phyloP scores from a whole-genome alignment of 2,329 filamentous ascomycete species.

The Ceratocystis huliohia region DNA sequence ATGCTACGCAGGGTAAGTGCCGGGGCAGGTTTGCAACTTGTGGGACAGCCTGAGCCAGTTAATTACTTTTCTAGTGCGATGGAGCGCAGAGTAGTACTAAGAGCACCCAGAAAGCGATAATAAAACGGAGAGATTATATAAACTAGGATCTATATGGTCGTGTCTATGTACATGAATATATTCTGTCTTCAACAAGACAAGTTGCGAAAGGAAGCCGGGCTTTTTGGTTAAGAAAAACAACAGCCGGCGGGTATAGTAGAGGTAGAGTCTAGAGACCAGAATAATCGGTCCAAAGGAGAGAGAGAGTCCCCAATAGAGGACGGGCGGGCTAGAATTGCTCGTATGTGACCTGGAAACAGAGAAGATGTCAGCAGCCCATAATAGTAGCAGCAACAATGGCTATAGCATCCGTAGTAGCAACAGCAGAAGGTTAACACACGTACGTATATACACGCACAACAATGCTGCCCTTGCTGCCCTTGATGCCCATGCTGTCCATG shows the following conservation, averaged over 20 bases:
- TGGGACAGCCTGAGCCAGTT: no score
- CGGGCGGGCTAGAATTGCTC: neutral
- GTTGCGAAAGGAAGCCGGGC: neutral
- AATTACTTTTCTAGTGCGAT: neutral
- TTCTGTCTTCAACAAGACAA: neutral
- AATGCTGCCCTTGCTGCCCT: neutral
- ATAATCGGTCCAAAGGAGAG: neutral
- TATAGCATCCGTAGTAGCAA: neutral
- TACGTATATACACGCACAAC: neutral
- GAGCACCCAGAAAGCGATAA: neutral
- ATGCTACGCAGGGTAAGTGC: neutral
- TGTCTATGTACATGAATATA: constrained; percentile 10
- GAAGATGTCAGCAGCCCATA: no score
- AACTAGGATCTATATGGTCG: neutral
- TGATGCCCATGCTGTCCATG: neutral
- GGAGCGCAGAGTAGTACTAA: neutral
- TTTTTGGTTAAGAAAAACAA: no score
- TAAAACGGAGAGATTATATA: neutral
- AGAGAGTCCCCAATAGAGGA: neutral
- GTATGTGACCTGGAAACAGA: neutral
- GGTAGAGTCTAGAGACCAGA: neutral
- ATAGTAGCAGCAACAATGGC: neutral
- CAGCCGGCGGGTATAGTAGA: no score
- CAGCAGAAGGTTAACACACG: neutral
- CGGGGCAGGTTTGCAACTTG: neutral